Base-by-base conservation (phyloP, 352 stramenopile species). In the Phytopythium montanum region DNA sequence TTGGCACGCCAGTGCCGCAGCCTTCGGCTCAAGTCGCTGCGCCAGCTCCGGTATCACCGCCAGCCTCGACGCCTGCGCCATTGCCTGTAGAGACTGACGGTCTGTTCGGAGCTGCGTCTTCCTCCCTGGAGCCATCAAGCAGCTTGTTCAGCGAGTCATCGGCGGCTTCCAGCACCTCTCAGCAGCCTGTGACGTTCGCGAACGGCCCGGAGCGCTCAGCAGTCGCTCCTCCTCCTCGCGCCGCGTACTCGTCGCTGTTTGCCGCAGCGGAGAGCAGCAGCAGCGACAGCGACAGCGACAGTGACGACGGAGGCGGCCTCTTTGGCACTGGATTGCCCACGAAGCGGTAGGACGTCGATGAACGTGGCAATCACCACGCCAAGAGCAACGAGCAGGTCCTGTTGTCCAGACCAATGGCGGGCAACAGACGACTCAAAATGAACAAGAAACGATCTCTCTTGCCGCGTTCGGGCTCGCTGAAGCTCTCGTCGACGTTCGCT, bases 321-420 rank as follows among this genome's bases (percentile, higher is more conserved):
- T 93, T 95, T 65, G 83, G 83, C 61, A 91, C 82, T 4, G 78
- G 82, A 12, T 62, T 91, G n/a, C 81, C 80, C 6, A 89, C 68
- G 23, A 79, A 77, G 63, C 76, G 82, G 66, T 90, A 85, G 76
- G 31, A 34, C 39, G 45, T 52, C 62, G 60, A 46, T 28, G 51
- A 61, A 26, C 52, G 14, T n/a, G 14, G 14, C 38, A 23, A 18
- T 18, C 38, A 44, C 10, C 38, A 21, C 13, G 23, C 13, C 44
- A n/a, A 19, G 23, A 51, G 21, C 42, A 23, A 21, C 0, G 10
- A 8, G 38, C 14, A 18, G 16, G 5, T 21, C 38, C 5, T n/a
- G 38, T 44, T 42, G 36, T 14, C 36, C 13, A 42, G 36, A 42
- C 19, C 39, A 25, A 13, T 46, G 39, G 39, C 19, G 21, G 14